Evolutionary conservation across 805 yeast species (phyloP).

Genomic region (Kodamaea nitidulidarum): DNA sequence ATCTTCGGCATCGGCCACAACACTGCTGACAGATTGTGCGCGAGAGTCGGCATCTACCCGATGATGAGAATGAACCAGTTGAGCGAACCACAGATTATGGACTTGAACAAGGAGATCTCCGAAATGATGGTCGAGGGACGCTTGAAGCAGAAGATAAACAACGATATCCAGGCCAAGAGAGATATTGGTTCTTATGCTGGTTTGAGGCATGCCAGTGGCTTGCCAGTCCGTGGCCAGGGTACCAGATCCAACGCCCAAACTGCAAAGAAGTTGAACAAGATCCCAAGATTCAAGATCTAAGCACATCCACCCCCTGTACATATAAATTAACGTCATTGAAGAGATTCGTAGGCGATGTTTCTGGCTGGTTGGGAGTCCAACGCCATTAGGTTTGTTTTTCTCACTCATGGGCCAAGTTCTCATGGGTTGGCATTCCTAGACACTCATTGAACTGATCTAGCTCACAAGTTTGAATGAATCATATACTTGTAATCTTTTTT

Average conservation of each 20-base stretch:
- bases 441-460: too few species aligned
- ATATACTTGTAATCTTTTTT: neutral
- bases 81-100: slow-evolving; percentile 80
- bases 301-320: slow-evolving; percentile 1
- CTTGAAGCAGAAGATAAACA: slow-evolving; percentile 66
- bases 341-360: neutral
- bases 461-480: too few species aligned
- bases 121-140: slow-evolving; percentile 80
- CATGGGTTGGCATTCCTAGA: too few species aligned
- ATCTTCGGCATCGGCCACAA: slow-evolving; percentile 83
- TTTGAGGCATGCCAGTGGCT: slow-evolving; percentile 79
- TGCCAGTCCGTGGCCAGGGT: slow-evolving; percentile 70
- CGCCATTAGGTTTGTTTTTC: too few species aligned
- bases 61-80: slow-evolving; percentile 92
- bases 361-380: too few species aligned
- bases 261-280: slow-evolving; percentile 78
- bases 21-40: slow-evolving; percentile 72
- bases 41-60: slow-evolving; percentile 88
- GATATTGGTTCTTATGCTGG: slow-evolving; percentile 84
- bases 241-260: slow-evolving; percentile 89
- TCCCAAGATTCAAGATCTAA: slow-evolving; percentile 48
- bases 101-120: slow-evolving; percentile 81
- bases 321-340: slow-evolving; percentile 1
- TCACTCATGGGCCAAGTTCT: too few species aligned
- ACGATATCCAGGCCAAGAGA: slow-evolving; percentile 75